phyloP scores from a whole-genome alignment of 2,329 filamentous ascomycete genomes.

The Aspergillus sp. region DNA sequence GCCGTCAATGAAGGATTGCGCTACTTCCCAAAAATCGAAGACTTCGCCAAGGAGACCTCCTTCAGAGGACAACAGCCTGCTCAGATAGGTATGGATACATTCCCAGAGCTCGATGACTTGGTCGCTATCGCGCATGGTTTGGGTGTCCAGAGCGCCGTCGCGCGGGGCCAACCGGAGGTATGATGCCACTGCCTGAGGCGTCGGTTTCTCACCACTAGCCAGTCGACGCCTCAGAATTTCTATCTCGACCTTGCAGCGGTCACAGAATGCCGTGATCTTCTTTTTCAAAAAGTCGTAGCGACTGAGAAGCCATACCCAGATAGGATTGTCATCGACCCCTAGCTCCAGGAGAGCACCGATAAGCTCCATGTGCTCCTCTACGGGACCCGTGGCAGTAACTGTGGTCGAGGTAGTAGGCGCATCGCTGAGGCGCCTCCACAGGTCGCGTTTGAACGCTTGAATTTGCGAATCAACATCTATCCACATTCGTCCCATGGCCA shows the following conservation, averaged over 20 bases:
- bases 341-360: constrained; percentile 88
- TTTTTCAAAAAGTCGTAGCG: constrained; percentile 86
- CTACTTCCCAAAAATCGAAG: constrained; percentile 89
- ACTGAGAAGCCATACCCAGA: constrained; percentile 92
- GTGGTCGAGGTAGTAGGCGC: constrained; percentile 60
- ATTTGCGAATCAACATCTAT: constrained; percentile 87
- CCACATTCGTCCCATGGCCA: constrained; percentile 93
- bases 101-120: constrained; percentile 93
- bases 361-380: constrained; percentile 87
- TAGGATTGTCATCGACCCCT: constrained; percentile 92
- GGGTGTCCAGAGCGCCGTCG: constrained; percentile 63
- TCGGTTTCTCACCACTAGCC: constrained; percentile 71
- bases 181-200: constrained; percentile 66
- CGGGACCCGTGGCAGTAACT: constrained; percentile 54
- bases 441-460: constrained; percentile 79
- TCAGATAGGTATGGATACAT: constrained; percentile 74
- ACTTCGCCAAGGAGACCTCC: constrained; percentile 86
- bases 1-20: constrained; percentile 85
- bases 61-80: constrained; percentile 68
- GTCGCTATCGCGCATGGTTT: constrained; percentile 70
- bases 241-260: constrained; percentile 87
- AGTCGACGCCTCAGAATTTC: constrained; percentile 84
- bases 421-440: constrained; percentile 78
- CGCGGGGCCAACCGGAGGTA: constrained; percentile 74
- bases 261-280: constrained; percentile 76